A percentile compares a stretch with the other conserved stretches of the same genome.
These are phyloP conservation scores for Venturia nashicola DNA, from an alignment of 2,329 filamentous ascomycete species.

Conservation along the genomic window DNA sequence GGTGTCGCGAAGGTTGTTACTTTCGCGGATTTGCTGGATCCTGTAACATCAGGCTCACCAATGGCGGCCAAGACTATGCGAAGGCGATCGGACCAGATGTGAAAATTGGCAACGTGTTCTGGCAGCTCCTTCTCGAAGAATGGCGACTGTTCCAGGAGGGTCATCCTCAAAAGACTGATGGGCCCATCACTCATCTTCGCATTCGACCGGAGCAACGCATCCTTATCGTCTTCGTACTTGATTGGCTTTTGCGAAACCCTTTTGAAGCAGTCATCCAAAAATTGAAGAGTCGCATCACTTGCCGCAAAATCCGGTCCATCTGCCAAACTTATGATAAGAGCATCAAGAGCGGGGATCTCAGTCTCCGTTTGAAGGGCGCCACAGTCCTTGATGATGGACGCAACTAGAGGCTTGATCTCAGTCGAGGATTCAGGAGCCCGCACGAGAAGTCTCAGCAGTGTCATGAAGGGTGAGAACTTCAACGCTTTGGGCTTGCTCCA, in stretches of 20 bases:
- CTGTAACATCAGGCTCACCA: not conserved
- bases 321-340: conserved; percentile 36
- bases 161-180: conserved; percentile 8
- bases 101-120: not conserved
- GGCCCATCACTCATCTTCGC: conserved; percentile 13
- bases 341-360: conserved; percentile 26
- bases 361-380: conserved; percentile 47
- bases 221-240: conserved; percentile 66
- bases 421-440: conserved; percentile 37
- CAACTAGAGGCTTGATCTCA: conserved; percentile 44
- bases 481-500: conserved; percentile 61
- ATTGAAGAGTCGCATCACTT: conserved; percentile 45
- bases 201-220: conserved; percentile 28
- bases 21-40: not conserved
- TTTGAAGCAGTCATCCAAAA: conserved; percentile 72
- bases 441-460: conserved; percentile 49
- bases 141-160: conserved; percentile 16
- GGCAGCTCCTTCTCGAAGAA: conserved; percentile 30
- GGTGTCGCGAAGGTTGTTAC: not conserved
- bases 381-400: conserved; percentile 50
- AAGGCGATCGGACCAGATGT: not conserved
- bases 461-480: conserved; percentile 57
- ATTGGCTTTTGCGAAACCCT: conserved; percentile 66
- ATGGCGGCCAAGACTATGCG: not conserved
- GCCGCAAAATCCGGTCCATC: conserved; percentile 18